Base-by-base conservation (phyloP, 768 basidiomycete genomes). In the Zangia roseola region DNA sequence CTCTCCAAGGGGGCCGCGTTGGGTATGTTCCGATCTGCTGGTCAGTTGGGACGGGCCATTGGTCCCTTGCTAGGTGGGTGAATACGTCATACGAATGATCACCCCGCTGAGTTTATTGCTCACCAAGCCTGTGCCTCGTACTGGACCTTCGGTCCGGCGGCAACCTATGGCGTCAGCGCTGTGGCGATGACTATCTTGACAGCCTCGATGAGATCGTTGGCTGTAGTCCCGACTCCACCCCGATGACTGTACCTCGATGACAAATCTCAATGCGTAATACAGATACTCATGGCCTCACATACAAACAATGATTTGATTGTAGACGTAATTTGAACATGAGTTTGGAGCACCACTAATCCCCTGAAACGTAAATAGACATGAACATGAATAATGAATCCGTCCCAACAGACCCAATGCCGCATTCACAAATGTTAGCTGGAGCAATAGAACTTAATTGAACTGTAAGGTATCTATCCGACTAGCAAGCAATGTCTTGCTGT, bases 1-100 rank as follows among this genome's bases (percentile, higher is more conserved):
- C 78, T 95, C 37, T 82, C 86, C 6, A 91, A 93, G 63, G 95
- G 93, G 19, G 80, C 80, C 59, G 92, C 90, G 2, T 69, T 95
- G 33, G 94, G 94, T 26, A 61, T 78, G 49, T 97, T 95, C 71
- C 81, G 94, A 44, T 94, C 91, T 7, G 82, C 88, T n/a, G 95
- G 95, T 17, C 95, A 97, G 65, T 78, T 98, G 34, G 95, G 95
- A 4, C 81, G 95, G 49, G 94, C 95, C 5, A 74, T 97, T 31
- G 95, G 95, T 0, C 95, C 95, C 5, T 66, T 98, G 5, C 73
- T 94, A n/a, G 92, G 92, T 83, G 69, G 42, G 83, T 60, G 30
- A 47, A 40, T 60, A 26, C 30, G 19, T 49, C 26, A 52, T 13
- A 40, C 24, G 17, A 13, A 26, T 1, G 26, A 13, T 12, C 38